phyloP scores from a whole-genome alignment of 2,329 filamentous ascomycete genomes.

The Cladosporium halotolerans region DNA sequence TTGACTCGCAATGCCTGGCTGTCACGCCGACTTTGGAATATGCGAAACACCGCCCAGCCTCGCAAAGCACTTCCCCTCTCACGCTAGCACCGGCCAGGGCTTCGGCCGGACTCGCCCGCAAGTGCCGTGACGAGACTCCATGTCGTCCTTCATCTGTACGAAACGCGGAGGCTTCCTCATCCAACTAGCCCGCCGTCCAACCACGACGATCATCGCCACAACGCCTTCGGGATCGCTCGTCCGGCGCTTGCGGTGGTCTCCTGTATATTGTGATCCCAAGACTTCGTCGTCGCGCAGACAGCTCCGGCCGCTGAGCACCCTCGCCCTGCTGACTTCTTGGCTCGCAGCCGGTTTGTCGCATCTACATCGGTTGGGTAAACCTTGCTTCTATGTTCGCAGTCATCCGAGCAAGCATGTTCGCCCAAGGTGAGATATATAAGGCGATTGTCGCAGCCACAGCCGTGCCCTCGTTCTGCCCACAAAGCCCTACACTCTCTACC shows the following conservation, averaged over 20 bases:
- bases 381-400: neutral
- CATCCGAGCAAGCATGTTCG: neutral
- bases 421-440: constrained; percentile 1
- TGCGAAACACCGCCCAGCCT: constrained; percentile 4
- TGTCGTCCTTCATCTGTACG: neutral
- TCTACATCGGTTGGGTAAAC: neutral
- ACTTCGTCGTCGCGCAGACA: neutral
- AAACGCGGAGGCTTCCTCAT: constrained; percentile 7
- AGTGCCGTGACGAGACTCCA: constrained; percentile 1
- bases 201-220: neutral
- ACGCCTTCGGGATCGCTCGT: neutral
- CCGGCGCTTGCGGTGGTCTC: neutral
- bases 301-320: neutral
- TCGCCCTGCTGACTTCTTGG: neutral
- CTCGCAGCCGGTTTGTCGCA: neutral
- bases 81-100: neutral
- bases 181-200: neutral
- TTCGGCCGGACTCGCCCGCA: neutral
- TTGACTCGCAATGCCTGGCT: neutral
- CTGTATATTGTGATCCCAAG: neutral
- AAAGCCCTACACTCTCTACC: constrained; percentile 1
- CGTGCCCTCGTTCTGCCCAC: neutral
- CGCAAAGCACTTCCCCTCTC: neutral
- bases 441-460: neutral
- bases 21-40: neutral